Conservation (phyloP, 164 flowering plant species). For the Vitis labrusca region DNA sequence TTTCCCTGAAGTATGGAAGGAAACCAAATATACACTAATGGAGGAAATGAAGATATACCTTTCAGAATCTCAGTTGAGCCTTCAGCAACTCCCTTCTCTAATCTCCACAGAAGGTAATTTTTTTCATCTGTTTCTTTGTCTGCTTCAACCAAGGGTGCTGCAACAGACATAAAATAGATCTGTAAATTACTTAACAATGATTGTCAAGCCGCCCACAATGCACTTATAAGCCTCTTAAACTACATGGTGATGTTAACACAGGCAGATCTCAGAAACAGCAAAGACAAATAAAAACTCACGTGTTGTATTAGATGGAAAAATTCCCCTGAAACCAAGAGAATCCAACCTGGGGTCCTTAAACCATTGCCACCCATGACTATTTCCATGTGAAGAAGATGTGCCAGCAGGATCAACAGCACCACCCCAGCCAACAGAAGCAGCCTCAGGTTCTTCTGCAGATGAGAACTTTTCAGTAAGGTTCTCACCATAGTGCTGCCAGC, state of each 20-base stretch:
- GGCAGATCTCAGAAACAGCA: not conserved
- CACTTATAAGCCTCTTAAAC: not conserved
- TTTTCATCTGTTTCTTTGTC: constrained; percentile 77
- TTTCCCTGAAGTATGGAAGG: not conserved
- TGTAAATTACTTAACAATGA: not conserved
- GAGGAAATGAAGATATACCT: constrained; percentile 40
- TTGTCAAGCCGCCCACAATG: not conserved
- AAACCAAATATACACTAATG: not conserved
- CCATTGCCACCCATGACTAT: constrained; percentile 76
- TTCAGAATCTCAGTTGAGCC: constrained; percentile 90
- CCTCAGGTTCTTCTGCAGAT: constrained; percentile 68
- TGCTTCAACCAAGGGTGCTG: constrained; percentile 91
- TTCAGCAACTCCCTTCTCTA: constrained; percentile 92
- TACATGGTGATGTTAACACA: not conserved
- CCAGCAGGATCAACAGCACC: constrained; percentile 56
- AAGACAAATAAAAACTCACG: constrained; percentile 48
- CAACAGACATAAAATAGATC: constrained; percentile 10
- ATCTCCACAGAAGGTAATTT: constrained; percentile 71
- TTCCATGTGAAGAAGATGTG: constrained; percentile 59
- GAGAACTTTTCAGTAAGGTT: constrained; percentile 36
- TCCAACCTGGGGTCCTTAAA: constrained; percentile 82
- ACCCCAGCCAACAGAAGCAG: constrained; percentile 76
- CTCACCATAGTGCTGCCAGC: constrained; percentile 91
- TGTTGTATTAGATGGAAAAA: constrained; percentile 62
- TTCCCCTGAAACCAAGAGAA: constrained; percentile 85